Evolutionary conservation across 371 early-diverging fungal genomes (phyloP).

Genomic region (Mucor mucedo): DNA sequence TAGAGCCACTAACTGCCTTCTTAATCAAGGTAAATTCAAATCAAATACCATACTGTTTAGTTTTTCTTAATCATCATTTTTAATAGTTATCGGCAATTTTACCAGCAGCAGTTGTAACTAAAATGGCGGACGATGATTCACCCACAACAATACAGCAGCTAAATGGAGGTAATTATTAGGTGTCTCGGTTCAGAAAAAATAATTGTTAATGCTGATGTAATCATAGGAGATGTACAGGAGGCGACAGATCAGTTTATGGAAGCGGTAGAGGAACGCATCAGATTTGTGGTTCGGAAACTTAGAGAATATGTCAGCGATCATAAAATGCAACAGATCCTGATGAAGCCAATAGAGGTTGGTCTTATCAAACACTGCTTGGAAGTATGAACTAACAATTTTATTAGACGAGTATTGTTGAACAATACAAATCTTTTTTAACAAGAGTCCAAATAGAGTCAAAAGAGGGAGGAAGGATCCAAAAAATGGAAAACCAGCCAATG

Average conservation of each 20-base stretch:
- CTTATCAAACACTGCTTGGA: background rate
- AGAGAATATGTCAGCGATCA: slow-evolving; percentile 75
- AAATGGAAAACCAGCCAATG: slow-evolving; percentile 13
- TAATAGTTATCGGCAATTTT: slow-evolving; percentile 33
- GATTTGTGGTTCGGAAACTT: slow-evolving; percentile 60
- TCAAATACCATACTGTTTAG: background rate
- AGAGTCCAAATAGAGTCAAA: slow-evolving; percentile 61
- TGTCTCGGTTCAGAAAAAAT: slow-evolving; percentile 4
- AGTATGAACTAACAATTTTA: background rate
- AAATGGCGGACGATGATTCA: slow-evolving; percentile 11
- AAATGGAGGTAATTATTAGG: slow-evolving; percentile 17
- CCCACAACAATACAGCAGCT: slow-evolving; percentile 6
- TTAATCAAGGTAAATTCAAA: slow-evolving; percentile 62
- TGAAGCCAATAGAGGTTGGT: slow-evolving; percentile 73
- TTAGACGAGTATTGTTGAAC: slow-evolving; percentile 70
- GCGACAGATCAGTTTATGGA: slow-evolving; percentile 60
- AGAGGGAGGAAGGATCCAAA: slow-evolving; percentile 23
- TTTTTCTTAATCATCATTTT: background rate
- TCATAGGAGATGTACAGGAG: slow-evolving; percentile 30
- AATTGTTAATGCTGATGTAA: background rate
- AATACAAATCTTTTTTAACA: slow-evolving; percentile 69
- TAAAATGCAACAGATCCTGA: slow-evolving; percentile 75
- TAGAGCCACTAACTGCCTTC: slow-evolving; percentile 72
- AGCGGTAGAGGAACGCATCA: slow-evolving; percentile 56
- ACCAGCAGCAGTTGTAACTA: slow-evolving; percentile 18